A percentile compares a stretch with the other conserved stretches of the same genome.
Conservation (phyloP, 164 flowering plant genomes). For the Akebia trifoliata region DNA sequence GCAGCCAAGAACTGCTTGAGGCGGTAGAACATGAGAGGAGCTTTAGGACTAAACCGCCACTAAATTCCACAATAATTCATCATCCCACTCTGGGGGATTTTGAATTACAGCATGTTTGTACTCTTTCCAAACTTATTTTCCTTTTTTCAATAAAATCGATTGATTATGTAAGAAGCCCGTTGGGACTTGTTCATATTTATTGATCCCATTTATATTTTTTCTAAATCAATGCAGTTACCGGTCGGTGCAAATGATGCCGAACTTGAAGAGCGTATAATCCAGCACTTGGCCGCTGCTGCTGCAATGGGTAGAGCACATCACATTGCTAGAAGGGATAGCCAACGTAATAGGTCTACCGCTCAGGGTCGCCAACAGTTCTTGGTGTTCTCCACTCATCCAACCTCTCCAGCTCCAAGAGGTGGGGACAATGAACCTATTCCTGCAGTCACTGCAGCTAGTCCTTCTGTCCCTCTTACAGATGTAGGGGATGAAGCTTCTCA, state of each 20-base stretch:
- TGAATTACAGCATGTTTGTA: conserved; percentile 69
- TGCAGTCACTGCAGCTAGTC: conserved; percentile 21
- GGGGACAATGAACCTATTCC: conserved; percentile 35
- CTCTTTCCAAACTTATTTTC: not conserved
- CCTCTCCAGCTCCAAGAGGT: conserved; percentile 31
- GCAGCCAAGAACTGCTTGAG: conserved; percentile 82
- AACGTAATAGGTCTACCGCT: conserved; percentile 49
- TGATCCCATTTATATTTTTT: not conserved
- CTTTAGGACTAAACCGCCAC: conserved; percentile 46
- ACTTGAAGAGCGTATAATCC: conserved; percentile 85
- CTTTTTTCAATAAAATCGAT: too few species aligned
- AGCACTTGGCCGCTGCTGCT: conserved; percentile 95
- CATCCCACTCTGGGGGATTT: conserved; percentile 83
- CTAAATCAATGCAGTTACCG: conserved; percentile 48
- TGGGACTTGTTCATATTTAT: too few species aligned
- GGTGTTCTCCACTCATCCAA: conserved; percentile 58
- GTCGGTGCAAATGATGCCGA: conserved; percentile 65
- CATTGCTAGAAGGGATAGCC: conserved; percentile 66
- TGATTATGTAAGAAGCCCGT: too few species aligned
- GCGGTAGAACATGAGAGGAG: conserved; percentile 72
- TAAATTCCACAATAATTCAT: conserved; percentile 64
- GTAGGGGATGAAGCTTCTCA: conserved; percentile 32
- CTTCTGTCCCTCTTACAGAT: conserved; percentile 26
- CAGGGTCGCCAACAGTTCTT: conserved; percentile 69
- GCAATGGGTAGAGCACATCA: conserved; percentile 90